These are phyloP conservation scores for Pseudocercospora musae DNA, from an alignment of 2,329 filamentous ascomycete species.

Conservation along the genomic window DNA sequence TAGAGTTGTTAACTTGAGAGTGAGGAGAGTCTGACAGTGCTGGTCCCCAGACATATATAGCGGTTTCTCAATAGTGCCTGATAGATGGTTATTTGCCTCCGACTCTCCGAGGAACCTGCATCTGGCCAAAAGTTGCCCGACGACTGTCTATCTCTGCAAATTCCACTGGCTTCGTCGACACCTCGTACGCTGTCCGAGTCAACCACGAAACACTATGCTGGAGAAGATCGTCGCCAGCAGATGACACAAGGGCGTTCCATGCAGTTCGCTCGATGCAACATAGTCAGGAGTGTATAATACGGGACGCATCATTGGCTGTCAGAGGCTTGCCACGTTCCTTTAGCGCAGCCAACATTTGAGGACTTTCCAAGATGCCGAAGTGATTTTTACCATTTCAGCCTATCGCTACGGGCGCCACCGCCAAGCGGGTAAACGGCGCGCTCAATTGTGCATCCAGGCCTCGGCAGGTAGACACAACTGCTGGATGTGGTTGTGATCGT, in stretches of 20 bases:
- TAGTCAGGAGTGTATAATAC: background rate
- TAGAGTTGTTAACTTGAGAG: background rate
- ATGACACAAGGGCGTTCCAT: constrained; percentile 3
- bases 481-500: constrained; percentile 8
- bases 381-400: constrained; percentile 30
- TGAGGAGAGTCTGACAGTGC: background rate
- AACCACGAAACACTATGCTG: constrained; percentile 1
- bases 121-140: background rate
- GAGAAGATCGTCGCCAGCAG: background rate
- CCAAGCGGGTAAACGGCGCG: constrained; percentile 38
- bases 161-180: background rate
- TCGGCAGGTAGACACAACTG: background rate
- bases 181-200: constrained; percentile 2
- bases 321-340: background rate
- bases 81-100: background rate
- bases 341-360: background rate
- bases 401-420: constrained; percentile 41
- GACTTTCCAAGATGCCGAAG: background rate
- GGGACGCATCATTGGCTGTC: background rate
- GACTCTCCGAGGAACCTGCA: constrained; percentile 10
- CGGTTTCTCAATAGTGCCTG: background rate
- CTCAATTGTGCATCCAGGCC: background rate
- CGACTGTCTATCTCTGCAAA: background rate
- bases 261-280: background rate
- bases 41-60: constrained; percentile 9